Conservation (phyloP, 1,284 basidiomycete genomes). For the Apiotrichum sp. region DNA sequence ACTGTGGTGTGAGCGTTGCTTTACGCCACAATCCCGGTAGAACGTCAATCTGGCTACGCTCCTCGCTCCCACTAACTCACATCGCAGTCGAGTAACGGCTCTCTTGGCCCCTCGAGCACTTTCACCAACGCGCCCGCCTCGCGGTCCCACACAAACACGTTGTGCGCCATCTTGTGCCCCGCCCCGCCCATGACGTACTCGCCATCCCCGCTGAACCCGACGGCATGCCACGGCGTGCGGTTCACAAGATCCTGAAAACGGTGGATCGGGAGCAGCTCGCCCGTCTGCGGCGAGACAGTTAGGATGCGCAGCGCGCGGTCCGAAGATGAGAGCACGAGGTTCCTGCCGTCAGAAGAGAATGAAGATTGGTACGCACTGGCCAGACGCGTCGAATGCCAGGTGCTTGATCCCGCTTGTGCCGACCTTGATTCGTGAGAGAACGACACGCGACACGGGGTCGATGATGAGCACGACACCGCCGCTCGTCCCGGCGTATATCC, state of each 20-base stretch:
- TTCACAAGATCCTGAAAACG: conserved; percentile 90
- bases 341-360: conserved; percentile 49
- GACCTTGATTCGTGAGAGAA: conserved; percentile 42
- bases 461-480: conserved; percentile 77
- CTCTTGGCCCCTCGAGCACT: conserved; percentile 88
- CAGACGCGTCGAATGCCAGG: conserved; percentile 73
- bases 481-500: conserved; percentile 81
- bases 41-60: too few species aligned
- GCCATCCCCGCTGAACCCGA: conserved; percentile 62
- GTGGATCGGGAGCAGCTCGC: conserved; percentile 57
- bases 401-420: conserved; percentile 60
- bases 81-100: conserved; percentile 77
- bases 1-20: conserved; percentile 54
- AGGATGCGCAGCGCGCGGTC: conserved; percentile 76
- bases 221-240: conserved; percentile 55
- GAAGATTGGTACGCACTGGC: conserved; percentile 55
- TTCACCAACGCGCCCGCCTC: conserved; percentile 80
- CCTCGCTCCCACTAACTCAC: conserved; percentile 49
- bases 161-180: conserved; percentile 84
- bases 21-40: conserved; percentile 60
- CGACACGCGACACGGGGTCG: conserved; percentile 69
- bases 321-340: conserved; percentile 83
- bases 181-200: conserved; percentile 96
- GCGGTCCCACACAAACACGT: conserved; percentile 97
- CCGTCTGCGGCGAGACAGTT: conserved; percentile 31